Conservation (phyloP, 306 rosid species). For the Pterocarpus macrocarpus region DNA sequence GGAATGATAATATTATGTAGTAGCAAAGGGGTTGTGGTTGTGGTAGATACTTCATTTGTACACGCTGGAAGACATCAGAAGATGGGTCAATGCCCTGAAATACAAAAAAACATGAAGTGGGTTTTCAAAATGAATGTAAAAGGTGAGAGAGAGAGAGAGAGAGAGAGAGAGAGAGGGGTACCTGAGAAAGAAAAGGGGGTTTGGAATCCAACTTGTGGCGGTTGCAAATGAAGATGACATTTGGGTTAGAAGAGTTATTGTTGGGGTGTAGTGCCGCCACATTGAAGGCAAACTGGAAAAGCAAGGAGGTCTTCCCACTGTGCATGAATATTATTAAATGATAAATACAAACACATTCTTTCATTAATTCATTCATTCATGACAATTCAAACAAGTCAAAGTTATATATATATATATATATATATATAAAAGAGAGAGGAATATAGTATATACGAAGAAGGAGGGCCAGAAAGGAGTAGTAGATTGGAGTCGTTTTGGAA, state of each 20-base stretch:
- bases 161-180: conserved; percentile 16
- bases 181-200: conserved; percentile 95
- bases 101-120: neutral
- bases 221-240: conserved; percentile 78
- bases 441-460: conserved; percentile 62
- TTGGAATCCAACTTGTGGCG: conserved; percentile 65
- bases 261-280: conserved; percentile 46
- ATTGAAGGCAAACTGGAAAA: conserved; percentile 87
- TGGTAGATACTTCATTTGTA: conserved; percentile 78
- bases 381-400: neutral
- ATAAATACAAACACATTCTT: neutral
- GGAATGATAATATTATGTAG: neutral
- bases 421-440: neutral
- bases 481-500: conserved; percentile 43
- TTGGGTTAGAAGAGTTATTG: conserved; percentile 31
- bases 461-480: conserved; percentile 84
- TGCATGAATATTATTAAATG: neutral
- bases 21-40: neutral
- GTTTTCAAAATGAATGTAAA: neutral
- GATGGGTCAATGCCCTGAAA: conserved; percentile 79
- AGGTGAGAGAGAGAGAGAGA: neutral
- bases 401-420: neutral
- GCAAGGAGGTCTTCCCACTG: conserved; percentile 86
- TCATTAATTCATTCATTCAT: neutral
- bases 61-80: conserved; percentile 66